Evolutionary conservation across 164 flowering plant species (phyloP).

Genomic region (Taxillus chinensis): DNA sequence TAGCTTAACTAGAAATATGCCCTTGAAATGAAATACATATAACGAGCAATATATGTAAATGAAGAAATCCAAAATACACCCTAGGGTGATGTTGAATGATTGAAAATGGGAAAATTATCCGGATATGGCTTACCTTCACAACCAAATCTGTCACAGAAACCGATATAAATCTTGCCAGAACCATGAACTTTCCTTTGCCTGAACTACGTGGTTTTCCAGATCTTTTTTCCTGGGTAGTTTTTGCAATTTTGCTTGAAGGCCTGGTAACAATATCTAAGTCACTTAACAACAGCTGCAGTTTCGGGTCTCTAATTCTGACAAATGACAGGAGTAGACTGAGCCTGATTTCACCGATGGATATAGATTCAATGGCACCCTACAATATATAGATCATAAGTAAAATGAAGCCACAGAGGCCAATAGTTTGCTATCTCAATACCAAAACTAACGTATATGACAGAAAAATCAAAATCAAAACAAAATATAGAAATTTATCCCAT

Average conservation of each 20-base stretch:
- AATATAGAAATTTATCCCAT: too few species aligned
- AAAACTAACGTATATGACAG: too few species aligned
- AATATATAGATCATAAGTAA: constrained; percentile 7
- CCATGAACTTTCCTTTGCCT: constrained; percentile 92
- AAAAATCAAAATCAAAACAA: too few species aligned
- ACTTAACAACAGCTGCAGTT: constrained; percentile 69
- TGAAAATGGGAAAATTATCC: neutral
- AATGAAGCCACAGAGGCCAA: neutral
- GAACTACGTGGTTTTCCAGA: constrained; percentile 49
- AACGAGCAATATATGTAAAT: neutral
- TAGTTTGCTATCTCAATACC: too few species aligned
- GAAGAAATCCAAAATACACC: neutral
- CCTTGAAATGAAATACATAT: too few species aligned
- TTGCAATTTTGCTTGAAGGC: constrained; percentile 38
- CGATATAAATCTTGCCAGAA: constrained; percentile 88
- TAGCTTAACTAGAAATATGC: too few species aligned
- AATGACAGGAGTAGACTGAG: constrained; percentile 84
- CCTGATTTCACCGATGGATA: constrained; percentile 85
- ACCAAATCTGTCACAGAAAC: constrained; percentile 72
- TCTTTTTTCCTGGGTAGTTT: constrained; percentile 34
- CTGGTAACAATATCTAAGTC: constrained; percentile 81
- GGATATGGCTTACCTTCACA: constrained; percentile 49
- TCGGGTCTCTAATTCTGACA: constrained; percentile 84
- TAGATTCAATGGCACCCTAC: constrained; percentile 37
- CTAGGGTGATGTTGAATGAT: neutral